These are phyloP conservation scores for Geranium brycei DNA, from an alignment of 345 rosid species.

Conservation along the genomic window DNA sequence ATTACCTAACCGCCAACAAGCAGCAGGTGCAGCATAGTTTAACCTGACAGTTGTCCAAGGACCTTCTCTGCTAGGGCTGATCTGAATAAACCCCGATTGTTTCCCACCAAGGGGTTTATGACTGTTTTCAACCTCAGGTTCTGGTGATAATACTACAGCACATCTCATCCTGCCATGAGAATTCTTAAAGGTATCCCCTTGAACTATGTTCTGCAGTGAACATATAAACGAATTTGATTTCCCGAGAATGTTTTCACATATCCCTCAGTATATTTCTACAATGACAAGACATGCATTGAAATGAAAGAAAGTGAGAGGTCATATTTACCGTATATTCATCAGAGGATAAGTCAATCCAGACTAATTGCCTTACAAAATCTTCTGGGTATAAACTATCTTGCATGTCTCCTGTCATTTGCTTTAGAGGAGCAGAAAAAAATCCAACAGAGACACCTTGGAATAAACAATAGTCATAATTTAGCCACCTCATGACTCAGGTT, in stretches of 20 bases:
- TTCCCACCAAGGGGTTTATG: conserved; percentile 22
- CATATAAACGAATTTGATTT: too few species aligned
- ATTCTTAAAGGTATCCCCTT: conserved; percentile 8
- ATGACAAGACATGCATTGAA: neutral
- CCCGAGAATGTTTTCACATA: neutral
- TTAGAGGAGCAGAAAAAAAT: conserved; percentile 55
- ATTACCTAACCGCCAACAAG: conserved; percentile 88
- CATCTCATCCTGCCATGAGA: conserved; percentile 58
- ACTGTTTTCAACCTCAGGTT: conserved; percentile 33
- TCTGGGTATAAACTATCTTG: conserved; percentile 27
- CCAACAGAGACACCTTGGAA: conserved; percentile 64
- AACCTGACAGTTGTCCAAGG: conserved; percentile 94
- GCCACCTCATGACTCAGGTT: neutral
- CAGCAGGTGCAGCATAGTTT: conserved; percentile 90
- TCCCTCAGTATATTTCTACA: neutral
- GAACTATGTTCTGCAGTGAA: neutral
- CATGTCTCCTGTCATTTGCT: conserved; percentile 39
- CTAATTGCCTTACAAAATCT: conserved; percentile 38
- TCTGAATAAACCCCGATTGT: conserved; percentile 78
- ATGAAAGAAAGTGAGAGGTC: neutral
- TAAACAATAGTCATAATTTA: neutral
- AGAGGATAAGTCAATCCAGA: conserved; percentile 57
- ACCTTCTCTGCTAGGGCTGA: conserved; percentile 79
- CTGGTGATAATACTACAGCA: conserved; percentile 48
- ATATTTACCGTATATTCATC: conserved; percentile 35